Percentiles rank a stretch among this genome's conserved stretches.
These are phyloP conservation scores for Tetradesmus lagerheimii DNA, from an alignment of 139 green algal species.

Conservation along the genomic window DNA sequence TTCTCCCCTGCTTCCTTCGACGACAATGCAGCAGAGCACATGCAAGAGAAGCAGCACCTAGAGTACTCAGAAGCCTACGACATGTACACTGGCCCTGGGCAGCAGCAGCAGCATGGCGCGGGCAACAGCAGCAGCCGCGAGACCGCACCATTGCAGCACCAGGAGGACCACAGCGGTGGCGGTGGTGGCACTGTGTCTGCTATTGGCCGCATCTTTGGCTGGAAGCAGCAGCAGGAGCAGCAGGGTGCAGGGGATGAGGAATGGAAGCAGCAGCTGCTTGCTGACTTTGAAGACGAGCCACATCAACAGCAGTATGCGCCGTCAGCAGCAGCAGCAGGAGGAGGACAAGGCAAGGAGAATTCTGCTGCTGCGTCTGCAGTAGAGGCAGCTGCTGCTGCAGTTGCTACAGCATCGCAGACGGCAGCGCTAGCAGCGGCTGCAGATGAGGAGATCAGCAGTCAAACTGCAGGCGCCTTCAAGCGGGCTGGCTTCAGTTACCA, in stretches of 20 bases:
- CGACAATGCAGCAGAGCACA: background rate
- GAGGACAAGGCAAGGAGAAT: background rate
- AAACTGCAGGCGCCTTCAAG: no score
- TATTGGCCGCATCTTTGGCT: conserved; percentile 2
- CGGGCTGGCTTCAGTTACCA: no score
- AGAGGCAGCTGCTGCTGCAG: background rate
- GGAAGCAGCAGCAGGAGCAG: background rate
- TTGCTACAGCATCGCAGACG: background rate
- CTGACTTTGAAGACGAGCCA: background rate
- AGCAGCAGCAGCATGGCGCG: background rate
- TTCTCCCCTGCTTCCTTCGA: background rate
- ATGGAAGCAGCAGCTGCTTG: conserved; percentile 1
- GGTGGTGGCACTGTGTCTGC: background rate
- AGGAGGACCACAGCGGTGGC: background rate
- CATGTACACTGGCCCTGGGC: background rate
- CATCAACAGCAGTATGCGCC: background rate
- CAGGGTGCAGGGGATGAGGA: background rate
- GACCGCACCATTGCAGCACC: background rate
- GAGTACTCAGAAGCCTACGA: background rate
- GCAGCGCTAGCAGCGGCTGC: background rate
- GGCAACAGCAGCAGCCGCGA: background rate
- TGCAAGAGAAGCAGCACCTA: background rate
- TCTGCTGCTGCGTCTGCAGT: no score
- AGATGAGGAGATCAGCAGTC: no score
- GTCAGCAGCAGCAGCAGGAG: background rate